Conservation (phyloP, 257 asterid genomes). For the Paraleonurus japonicus region DNA sequence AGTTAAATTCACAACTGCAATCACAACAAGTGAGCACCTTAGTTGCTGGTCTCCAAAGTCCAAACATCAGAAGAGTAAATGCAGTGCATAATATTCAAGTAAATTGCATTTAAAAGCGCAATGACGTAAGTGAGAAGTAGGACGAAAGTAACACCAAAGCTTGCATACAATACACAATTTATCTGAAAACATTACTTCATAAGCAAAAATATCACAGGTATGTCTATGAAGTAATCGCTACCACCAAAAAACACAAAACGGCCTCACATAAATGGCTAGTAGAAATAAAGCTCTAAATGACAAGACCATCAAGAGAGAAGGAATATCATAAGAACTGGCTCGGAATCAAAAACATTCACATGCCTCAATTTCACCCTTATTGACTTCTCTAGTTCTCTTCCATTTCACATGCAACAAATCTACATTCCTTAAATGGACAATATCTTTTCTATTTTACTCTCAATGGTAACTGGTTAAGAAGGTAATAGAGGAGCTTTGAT, state of each 20-base stretch:
- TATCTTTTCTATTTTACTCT: not conserved
- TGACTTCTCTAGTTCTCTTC: not conserved
- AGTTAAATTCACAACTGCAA: constrained; percentile 94
- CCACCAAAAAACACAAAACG: not conserved
- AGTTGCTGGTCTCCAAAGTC: constrained; percentile 20
- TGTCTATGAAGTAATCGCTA: not conserved
- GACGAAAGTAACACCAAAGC: not conserved
- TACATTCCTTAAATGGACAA: not conserved
- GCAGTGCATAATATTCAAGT: constrained; percentile 13
- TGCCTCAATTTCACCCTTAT: not conserved
- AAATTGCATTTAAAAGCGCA: not conserved
- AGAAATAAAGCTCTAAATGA: not conserved
- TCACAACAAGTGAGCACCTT: constrained; percentile 24
- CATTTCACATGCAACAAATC: not conserved
- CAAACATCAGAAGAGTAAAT: constrained; percentile 23
- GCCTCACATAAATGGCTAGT: not conserved
- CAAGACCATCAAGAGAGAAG: constrained; percentile 11
- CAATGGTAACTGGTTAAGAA: not conserved
- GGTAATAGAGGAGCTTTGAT: not conserved
- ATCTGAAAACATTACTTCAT: not conserved
- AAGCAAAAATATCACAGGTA: not conserved
- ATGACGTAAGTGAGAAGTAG: not conserved
- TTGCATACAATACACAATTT: not conserved
- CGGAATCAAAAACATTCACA: not conserved
- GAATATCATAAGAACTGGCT: not conserved